A percentile compares a stretch with the other conserved stretches of the same genome.
phyloP scores from a whole-genome alignment of 257 asterid species.

The Nicotiana obtusifolia region DNA sequence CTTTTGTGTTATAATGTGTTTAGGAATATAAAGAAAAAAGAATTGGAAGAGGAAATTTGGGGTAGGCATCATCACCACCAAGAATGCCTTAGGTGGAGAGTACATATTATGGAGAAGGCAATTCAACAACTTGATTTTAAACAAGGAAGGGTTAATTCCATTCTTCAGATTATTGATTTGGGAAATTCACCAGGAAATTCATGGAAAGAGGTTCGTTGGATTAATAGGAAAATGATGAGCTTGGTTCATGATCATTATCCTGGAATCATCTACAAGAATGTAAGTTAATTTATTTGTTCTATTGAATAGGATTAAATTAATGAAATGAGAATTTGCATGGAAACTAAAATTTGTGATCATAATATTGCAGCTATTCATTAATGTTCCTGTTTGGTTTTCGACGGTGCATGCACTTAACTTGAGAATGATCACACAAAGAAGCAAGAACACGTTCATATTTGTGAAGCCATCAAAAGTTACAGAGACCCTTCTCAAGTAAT shows the following conservation, averaged over 20 bases:
- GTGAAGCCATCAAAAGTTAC: conserved; percentile 65
- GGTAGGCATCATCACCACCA: conserved; percentile 24
- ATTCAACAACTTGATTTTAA: conserved; percentile 41
- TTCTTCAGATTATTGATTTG: conserved; percentile 58
- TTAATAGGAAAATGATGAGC: conserved; percentile 40
- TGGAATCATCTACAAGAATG: conserved; percentile 60
- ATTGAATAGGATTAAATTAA: background rate
- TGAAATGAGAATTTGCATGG: background rate
- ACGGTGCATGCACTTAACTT: conserved; percentile 55
- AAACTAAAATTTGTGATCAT: background rate
- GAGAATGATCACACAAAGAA: conserved; percentile 48
- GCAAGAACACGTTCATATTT: conserved; percentile 49
- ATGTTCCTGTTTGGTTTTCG: conserved; percentile 64
- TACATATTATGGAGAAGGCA: conserved; percentile 56
- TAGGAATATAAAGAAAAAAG: conserved; percentile 26
- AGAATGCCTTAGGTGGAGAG: conserved; percentile 60
- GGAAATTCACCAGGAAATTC: conserved; percentile 38
- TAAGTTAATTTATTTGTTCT: conserved; percentile 13
- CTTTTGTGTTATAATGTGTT: conserved; percentile 49
- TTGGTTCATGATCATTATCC: conserved; percentile 63
- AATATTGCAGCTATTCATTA: conserved; percentile 59
- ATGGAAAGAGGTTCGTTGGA: conserved; percentile 41
- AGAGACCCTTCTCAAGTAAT: conserved; percentile 70
- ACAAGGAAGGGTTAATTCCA: conserved; percentile 56
- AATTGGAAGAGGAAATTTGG: conserved; percentile 25